Conservation (phyloP, 164 flowering plant genomes). For the Nymphaea colorata region DNA sequence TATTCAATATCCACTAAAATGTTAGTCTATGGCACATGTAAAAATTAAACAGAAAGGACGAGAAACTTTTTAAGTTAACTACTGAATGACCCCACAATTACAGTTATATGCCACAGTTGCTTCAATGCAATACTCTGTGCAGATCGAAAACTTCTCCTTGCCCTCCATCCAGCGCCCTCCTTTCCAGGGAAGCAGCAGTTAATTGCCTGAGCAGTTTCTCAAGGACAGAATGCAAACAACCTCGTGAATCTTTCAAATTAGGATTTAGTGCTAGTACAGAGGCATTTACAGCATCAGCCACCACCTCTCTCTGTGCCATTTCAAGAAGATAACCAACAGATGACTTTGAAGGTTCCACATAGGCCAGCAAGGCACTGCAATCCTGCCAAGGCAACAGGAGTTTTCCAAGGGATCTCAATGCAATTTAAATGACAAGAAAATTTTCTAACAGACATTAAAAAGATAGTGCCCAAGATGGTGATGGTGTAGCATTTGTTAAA, state of each 20-base stretch:
- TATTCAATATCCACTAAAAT: too few relatives aligned
- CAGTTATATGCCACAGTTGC: slow-evolving; percentile 15
- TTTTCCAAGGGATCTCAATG: not conserved
- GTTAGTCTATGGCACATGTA: too few relatives aligned
- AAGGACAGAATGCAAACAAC: slow-evolving; percentile 53
- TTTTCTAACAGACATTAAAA: not conserved
- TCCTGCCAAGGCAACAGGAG: slow-evolving; percentile 29
- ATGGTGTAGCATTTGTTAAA: too few relatives aligned
- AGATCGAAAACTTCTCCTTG: slow-evolving; percentile 89
- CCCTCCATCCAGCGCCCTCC: slow-evolving; percentile 59
- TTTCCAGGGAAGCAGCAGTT: slow-evolving; percentile 72
- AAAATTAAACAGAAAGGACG: too few relatives aligned
- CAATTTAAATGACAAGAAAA: not conserved
- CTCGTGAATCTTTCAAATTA: slow-evolving; percentile 29
- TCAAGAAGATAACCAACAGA: slow-evolving; percentile 68
- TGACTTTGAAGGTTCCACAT: slow-evolving; percentile 58
- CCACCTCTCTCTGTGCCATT: slow-evolving; percentile 62
- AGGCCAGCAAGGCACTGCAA: slow-evolving; percentile 81
- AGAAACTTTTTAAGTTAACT: too few relatives aligned
- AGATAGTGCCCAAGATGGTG: too few relatives aligned
- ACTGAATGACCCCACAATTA: not conserved
- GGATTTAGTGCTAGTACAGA: slow-evolving; percentile 69
- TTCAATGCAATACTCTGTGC: slow-evolving; percentile 32
- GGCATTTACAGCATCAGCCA: slow-evolving; percentile 82
- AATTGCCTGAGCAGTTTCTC: slow-evolving; percentile 79